These are phyloP conservation scores for Xylaria grammica DNA, from an alignment of 495 filamentous ascomycete species.

Conservation along the genomic window DNA sequence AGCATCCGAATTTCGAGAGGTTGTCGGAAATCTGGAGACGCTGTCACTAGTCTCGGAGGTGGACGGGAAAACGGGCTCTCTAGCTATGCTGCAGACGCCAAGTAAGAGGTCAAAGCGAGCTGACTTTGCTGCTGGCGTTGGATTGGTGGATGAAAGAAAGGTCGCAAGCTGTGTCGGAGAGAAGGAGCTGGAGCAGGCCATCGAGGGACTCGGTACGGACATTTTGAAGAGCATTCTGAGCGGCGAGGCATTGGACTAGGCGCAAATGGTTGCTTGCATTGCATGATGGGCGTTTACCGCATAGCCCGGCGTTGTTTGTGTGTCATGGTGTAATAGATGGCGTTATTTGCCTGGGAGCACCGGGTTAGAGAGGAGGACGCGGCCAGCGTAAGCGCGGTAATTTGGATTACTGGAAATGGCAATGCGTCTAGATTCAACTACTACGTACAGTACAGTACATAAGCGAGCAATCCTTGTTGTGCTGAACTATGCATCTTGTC, in stretches of 20 bases:
- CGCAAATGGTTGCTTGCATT: slow-evolving; percentile 22
- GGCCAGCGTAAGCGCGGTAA: too few relatives aligned
- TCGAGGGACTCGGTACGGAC: slow-evolving; percentile 67
- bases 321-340: slow-evolving; percentile 11
- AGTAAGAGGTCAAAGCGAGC: slow-evolving; percentile 59
- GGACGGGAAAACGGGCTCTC: slow-evolving; percentile 70
- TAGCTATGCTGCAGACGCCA: slow-evolving; percentile 61
- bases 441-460: too few relatives aligned
- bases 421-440: not conserved
- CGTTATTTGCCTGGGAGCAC: slow-evolving; percentile 22
- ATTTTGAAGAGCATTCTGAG: slow-evolving; percentile 61
- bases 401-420: not conserved
- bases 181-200: slow-evolving; percentile 72
- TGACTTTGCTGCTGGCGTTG: slow-evolving; percentile 40
- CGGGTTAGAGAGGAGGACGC: too few relatives aligned
- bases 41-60: slow-evolving; percentile 80
- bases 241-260: slow-evolving; percentile 55
- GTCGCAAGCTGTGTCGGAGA: slow-evolving; percentile 79
- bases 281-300: slow-evolving; percentile 30
- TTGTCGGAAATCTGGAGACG: slow-evolving; percentile 87
- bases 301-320: slow-evolving; percentile 18
- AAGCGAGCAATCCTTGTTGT: too few relatives aligned
- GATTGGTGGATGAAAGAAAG: slow-evolving; percentile 66
- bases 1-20: slow-evolving; percentile 89
- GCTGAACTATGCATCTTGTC: too few relatives aligned